Percentiles rank a stretch among this genome's conserved stretches.
Evolutionary conservation across 129 eudicot genomes (phyloP).

Genomic region (Flaveria linearis): DNA sequence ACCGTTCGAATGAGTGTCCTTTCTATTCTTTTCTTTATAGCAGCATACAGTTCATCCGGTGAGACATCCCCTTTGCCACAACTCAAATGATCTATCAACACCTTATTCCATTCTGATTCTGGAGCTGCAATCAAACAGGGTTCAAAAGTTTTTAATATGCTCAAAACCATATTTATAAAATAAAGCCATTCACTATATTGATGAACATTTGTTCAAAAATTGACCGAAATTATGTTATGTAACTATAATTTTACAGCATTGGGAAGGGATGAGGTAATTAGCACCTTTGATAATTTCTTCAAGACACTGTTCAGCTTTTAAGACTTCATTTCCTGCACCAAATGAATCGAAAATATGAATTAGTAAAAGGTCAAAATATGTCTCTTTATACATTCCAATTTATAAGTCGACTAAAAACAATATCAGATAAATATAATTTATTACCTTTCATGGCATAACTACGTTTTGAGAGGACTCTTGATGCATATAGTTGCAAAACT

Average conservation of each 20-base stretch:
- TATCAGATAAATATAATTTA: background rate
- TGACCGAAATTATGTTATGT: background rate
- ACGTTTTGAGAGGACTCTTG: conserved; percentile 83
- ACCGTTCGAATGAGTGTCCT: conserved; percentile 87
- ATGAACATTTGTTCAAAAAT: conserved; percentile 2
- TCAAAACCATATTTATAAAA: background rate
- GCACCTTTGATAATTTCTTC: conserved; percentile 88
- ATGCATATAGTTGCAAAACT: conserved; percentile 92
- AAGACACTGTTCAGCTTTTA: conserved; percentile 78
- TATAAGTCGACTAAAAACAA: background rate
- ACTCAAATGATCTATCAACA: conserved; percentile 62
- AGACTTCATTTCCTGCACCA: conserved; percentile 67
- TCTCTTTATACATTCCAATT: background rate
- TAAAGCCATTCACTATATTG: background rate
- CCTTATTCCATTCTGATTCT: conserved; percentile 76
- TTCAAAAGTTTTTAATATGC: background rate
- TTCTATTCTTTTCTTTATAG: conserved; percentile 86
- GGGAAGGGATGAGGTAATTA: background rate
- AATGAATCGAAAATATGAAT: background rate
- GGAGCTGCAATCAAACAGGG: conserved; percentile 56
- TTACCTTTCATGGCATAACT: conserved; percentile 94
- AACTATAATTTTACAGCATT: background rate
- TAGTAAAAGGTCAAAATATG: background rate
- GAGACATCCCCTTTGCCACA: conserved; percentile 73
- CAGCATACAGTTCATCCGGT: conserved; percentile 68